Percentiles rank a stretch among this genome's conserved stretches.
phyloP scores from a whole-genome alignment of 305 asterid species.

The Plantago coronopus region DNA sequence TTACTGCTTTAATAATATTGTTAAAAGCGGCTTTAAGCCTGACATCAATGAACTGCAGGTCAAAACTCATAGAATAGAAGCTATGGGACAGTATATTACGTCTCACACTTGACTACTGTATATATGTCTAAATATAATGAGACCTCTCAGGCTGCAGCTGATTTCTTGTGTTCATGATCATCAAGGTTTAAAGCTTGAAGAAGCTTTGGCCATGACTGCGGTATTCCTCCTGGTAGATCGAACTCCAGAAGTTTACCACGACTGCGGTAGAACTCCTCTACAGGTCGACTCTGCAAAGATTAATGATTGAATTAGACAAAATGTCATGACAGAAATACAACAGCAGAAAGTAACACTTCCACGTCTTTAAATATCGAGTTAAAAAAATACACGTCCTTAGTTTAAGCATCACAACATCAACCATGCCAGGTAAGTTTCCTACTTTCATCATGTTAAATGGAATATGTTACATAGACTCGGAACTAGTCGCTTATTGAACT shows the following conservation, averaged over 20 bases:
- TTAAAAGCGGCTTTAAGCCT: too few species aligned
- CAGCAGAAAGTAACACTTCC: neutral
- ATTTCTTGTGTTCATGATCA: conserved; percentile 54
- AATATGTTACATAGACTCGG: too few species aligned
- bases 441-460: too few species aligned
- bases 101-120: conserved; percentile 25
- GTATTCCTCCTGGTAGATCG: conserved; percentile 93
- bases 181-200: conserved; percentile 73
- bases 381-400: too few species aligned
- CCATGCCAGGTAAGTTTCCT: too few species aligned
- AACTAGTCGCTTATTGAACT: too few species aligned
- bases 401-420: too few species aligned
- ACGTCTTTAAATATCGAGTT: too few species aligned
- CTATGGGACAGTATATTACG: too few species aligned
- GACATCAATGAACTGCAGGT: too few species aligned
- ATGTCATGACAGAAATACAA: neutral
- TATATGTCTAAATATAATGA: conserved; percentile 6
- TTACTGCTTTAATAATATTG: too few species aligned
- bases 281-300: conserved; percentile 61
- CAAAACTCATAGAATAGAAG: too few species aligned
- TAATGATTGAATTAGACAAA: neutral
- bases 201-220: conserved; percentile 84
- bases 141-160: conserved; percentile 64
- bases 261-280: conserved; percentile 70
- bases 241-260: conserved; percentile 77